Percentiles rank a stretch among this genome's conserved stretches.
phyloP scores from a whole-genome alignment of 805 yeast genomes.

The Kodamaea hsintzibuensis region DNA sequence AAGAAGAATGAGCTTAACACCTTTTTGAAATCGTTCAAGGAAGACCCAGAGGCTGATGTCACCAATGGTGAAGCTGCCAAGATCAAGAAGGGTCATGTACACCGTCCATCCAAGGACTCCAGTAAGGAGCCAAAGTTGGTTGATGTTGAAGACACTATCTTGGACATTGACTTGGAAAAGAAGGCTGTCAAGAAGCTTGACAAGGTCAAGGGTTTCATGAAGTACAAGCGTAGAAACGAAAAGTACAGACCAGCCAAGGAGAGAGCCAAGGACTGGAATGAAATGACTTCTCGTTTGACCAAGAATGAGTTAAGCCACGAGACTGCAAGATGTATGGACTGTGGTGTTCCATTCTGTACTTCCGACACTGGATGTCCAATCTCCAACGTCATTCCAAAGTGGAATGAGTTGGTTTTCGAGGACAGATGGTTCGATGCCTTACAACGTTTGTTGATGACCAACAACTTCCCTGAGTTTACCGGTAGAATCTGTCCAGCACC shows the following conservation, averaged over 20 bases:
- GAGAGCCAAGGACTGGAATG: conserved; percentile 90
- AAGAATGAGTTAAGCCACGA: conserved; percentile 86
- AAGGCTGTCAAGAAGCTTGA: conserved; percentile 66
- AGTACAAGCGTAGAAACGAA: conserved; percentile 87
- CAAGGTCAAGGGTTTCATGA: conserved; percentile 88
- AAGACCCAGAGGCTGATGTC: conserved; percentile 81
- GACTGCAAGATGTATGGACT: conserved; percentile 98
- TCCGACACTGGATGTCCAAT: conserved; percentile 98
- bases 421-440: conserved; percentile 94
- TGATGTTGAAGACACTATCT: conserved; percentile 87
- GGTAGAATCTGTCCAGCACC: conserved; percentile 99
- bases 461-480: conserved; percentile 98
- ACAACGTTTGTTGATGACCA: conserved; percentile 89
- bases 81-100: conserved; percentile 52
- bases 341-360: conserved; percentile 99
- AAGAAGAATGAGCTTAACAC: conserved; percentile 64
- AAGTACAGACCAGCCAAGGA: conserved; percentile 75
- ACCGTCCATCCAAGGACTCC: conserved; percentile 23
- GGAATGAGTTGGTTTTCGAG: conserved; percentile 95
- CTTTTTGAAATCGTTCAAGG: conserved; percentile 69
- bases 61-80: conserved; percentile 83
- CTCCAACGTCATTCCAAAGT: conserved; percentile 94
- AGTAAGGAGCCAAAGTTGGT: conserved; percentile 75
- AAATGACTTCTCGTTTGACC: conserved; percentile 75
- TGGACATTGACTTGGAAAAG: conserved; percentile 64